These are phyloP conservation scores for Talaromyces verruculosus DNA, from an alignment of 2,329 filamentous ascomycete genomes.

Conservation along the genomic window DNA sequence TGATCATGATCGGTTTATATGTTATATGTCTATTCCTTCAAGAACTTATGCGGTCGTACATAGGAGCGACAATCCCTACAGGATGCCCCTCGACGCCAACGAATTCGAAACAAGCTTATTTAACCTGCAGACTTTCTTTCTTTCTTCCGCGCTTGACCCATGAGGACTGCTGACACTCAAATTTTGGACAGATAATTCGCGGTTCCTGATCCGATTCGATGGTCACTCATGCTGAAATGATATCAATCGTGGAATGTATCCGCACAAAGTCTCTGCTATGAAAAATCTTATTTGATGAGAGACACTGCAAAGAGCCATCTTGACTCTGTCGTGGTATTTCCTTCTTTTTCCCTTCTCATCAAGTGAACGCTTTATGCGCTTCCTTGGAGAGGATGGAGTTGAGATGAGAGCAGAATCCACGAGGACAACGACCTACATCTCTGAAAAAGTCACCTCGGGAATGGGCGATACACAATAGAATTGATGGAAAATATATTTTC, in stretches of 20 bases:
- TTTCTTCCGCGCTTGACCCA: neutral
- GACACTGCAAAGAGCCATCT: constrained; percentile 1
- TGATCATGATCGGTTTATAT: neutral
- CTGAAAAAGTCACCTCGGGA: no score
- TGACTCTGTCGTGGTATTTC: constrained; percentile 22
- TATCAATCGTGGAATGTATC: constrained; percentile 4
- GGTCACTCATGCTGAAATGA: neutral
- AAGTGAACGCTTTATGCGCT: constrained; percentile 38
- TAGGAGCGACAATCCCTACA: constrained; percentile 12
- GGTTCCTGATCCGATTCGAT: neutral
- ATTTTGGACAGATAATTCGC: neutral
- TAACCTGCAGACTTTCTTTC: neutral
- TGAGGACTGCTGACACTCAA: constrained; percentile 9
- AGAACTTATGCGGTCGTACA: constrained; percentile 14
- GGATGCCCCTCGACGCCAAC: constrained; percentile 14
- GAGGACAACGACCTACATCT: no score
- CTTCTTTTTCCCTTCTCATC: constrained; percentile 38
- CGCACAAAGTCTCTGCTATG: neutral
- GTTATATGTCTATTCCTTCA: constrained; percentile 14
- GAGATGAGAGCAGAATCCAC: neutral
- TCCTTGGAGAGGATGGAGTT: constrained; percentile 38
- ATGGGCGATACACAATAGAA: neutral
- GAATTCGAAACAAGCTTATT: constrained; percentile 20
- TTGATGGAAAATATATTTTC: neutral
- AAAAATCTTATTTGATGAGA: neutral